phyloP scores from a whole-genome alignment of 371 early-diverging fungal species.

The Saksenaea oblongispora region DNA sequence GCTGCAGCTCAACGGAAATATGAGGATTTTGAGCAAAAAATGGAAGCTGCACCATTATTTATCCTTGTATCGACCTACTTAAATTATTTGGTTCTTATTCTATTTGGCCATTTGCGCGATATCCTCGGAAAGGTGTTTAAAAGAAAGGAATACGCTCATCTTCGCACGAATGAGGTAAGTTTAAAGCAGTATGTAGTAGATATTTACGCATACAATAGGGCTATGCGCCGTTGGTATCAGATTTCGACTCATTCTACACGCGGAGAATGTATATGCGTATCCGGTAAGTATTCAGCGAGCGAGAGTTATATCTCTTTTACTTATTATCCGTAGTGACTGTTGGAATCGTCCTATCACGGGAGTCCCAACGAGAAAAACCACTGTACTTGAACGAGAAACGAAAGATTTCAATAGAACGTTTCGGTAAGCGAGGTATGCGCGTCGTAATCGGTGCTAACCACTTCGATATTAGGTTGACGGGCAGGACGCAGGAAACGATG shows the following conservation, averaged over 20 bases:
- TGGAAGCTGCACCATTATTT: slow-evolving; percentile 67
- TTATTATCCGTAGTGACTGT: slow-evolving; percentile 70
- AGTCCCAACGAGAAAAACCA: slow-evolving; percentile 93
- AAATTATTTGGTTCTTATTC: slow-evolving; percentile 88
- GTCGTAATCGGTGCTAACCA: neutral
- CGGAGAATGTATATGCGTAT: slow-evolving; percentile 94
- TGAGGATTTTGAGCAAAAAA: slow-evolving; percentile 46
- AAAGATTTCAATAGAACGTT: slow-evolving; percentile 88
- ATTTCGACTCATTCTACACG: slow-evolving; percentile 98
- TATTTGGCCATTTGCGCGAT: slow-evolving; percentile 91
- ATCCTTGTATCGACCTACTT: slow-evolving; percentile 92
- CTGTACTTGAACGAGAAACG: slow-evolving; percentile 83
- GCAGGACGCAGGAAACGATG: slow-evolving; percentile 78
- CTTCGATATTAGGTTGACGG: slow-evolving; percentile 64
- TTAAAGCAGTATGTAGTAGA: neutral
- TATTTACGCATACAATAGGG: slow-evolving; percentile 48
- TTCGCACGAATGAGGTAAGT: slow-evolving; percentile 67
- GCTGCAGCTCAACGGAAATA: slow-evolving; percentile 38
- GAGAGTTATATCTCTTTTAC: neutral
- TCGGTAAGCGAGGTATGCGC: slow-evolving; percentile 30
- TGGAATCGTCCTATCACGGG: slow-evolving; percentile 97
- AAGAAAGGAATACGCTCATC: slow-evolving; percentile 69
- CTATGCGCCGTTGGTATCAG: slow-evolving; percentile 89
- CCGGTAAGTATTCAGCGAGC: slow-evolving; percentile 32
- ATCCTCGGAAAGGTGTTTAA: slow-evolving; percentile 81